A percentile compares a stretch with the other conserved stretches of the same genome.
Evolutionary conservation across 441 rosid genomes (phyloP).

Genomic region (Bocquillonia castaneifolia): DNA sequence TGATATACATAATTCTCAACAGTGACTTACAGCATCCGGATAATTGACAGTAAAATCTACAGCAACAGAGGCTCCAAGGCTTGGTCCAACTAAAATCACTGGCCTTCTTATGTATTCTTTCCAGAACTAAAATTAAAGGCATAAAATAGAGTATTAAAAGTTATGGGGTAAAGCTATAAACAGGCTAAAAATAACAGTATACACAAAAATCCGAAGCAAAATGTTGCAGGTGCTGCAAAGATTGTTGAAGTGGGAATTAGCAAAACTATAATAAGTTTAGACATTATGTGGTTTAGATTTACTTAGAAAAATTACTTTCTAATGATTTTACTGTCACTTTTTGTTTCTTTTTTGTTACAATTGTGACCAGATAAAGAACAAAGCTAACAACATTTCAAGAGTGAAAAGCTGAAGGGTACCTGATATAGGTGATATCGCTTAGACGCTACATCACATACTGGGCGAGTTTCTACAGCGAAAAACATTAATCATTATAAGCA

Average conservation of each 20-base stretch:
- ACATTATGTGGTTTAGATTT: not conserved
- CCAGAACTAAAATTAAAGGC: conserved; percentile 54
- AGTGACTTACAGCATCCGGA: conserved; percentile 66
- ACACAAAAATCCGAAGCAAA: too few species aligned
- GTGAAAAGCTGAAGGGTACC: conserved; percentile 34
- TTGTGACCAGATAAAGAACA: too few species aligned
- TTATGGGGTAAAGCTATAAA: not conserved
- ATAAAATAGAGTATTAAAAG: not conserved
- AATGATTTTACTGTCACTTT: too few species aligned
- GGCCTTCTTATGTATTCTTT: conserved; percentile 71
- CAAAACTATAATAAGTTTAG: not conserved
- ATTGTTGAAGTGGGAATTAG: not conserved
- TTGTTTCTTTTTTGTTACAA: too few species aligned
- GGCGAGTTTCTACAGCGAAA: conserved; percentile 39
- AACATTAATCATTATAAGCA: not conserved
- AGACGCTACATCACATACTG: conserved; percentile 56
- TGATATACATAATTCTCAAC: too few species aligned
- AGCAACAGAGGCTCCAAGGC: conserved; percentile 93
- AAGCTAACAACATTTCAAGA: not conserved
- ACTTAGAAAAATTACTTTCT: too few species aligned
- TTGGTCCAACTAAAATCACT: conserved; percentile 79
- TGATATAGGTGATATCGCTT: conserved; percentile 77
- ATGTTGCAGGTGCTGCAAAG: not conserved
- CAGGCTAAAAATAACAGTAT: not conserved
- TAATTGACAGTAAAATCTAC: conserved; percentile 69